Conservation (phyloP, 2,329 filamentous ascomycete genomes). For the Colletotrichum sp. region DNA sequence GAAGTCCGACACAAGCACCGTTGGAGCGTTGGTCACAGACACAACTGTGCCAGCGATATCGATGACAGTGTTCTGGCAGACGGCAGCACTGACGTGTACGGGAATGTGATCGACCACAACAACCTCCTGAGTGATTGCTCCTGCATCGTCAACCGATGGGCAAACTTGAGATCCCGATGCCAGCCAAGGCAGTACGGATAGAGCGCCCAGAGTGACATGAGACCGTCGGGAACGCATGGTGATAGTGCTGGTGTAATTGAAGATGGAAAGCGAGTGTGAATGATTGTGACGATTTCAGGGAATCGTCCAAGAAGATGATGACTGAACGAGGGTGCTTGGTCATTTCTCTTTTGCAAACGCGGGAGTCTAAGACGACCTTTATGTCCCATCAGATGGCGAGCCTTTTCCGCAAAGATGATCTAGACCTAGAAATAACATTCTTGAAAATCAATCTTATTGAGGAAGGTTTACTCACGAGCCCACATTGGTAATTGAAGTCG, state of each 20-base stretch:
- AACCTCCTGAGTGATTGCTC: not conserved
- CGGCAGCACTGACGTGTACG: not conserved
- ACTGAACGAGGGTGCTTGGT: not conserved
- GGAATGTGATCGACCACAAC: not conserved
- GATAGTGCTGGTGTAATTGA: not conserved
- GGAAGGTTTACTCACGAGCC: not conserved
- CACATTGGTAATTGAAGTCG: not conserved
- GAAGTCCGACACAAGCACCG: not conserved
- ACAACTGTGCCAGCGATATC: not conserved
- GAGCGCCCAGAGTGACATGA: not conserved
- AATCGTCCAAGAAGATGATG: not conserved
- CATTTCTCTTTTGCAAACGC: not conserved
- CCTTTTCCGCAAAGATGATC: not conserved
- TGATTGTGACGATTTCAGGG: not conserved
- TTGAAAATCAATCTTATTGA: not conserved
- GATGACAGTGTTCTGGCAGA: not conserved
- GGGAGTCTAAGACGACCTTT: not conserved
- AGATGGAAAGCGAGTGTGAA: not conserved
- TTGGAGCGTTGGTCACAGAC: not conserved
- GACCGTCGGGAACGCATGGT: not conserved
- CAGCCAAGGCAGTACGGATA: not conserved
- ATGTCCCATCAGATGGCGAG: not conserved
- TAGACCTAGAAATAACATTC: not conserved
- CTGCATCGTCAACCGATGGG: accelerated
- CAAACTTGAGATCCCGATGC: not conserved